Evolutionary conservation across 441 rosid genomes (phyloP).

Genomic region (Bruguiera hainesii): DNA sequence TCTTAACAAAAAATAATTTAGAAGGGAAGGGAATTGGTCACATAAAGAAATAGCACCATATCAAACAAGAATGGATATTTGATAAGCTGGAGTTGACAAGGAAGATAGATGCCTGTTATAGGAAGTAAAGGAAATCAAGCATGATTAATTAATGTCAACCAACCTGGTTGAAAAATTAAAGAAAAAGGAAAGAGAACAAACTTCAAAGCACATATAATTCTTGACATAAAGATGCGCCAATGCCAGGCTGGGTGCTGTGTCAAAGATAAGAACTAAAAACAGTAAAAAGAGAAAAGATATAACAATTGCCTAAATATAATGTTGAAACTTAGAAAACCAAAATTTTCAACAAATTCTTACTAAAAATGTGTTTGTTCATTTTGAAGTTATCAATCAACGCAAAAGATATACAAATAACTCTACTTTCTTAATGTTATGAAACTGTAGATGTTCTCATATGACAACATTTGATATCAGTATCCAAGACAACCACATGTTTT

Average conservation of each 20-base stretch:
- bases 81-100: background rate
- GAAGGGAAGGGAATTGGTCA: constrained; percentile 1
- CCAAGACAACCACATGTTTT: constrained; percentile 11
- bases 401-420: background rate
- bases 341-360: background rate
- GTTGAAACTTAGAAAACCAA: background rate
- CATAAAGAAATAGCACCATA: constrained; percentile 9
- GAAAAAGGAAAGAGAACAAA: background rate
- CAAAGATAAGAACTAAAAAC: background rate
- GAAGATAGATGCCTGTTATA: constrained; percentile 2
- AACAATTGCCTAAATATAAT: constrained; percentile 2
- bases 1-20: constrained; percentile 7
- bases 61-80: constrained; percentile 1
- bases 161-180: background rate
- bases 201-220: background rate
- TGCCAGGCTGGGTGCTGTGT: background rate
- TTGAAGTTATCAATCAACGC: background rate
- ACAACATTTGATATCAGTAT: constrained; percentile 1
- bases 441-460: background rate
- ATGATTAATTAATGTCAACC: background rate
- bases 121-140: background rate
- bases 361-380: background rate
- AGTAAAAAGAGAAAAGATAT: background rate
- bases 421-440: constrained; percentile 3
- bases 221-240: too few relatives aligned